These are phyloP conservation scores for Trypanosomatidae sp. DNA, from an alignment of 208 protist genomes.

Conservation along the genomic window DNA sequence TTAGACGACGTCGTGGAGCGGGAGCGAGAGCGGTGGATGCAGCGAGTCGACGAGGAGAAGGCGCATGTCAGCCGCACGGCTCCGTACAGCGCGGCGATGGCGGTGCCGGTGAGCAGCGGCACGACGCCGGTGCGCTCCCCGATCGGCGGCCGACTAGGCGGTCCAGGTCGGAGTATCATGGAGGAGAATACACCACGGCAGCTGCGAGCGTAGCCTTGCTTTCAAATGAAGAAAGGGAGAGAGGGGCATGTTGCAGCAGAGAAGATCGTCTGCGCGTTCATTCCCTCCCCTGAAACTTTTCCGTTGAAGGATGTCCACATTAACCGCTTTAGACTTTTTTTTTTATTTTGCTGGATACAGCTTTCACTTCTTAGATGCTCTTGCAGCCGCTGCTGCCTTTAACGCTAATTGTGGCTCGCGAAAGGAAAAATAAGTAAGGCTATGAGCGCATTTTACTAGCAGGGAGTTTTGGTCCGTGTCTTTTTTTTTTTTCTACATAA, in stretches of 20 bases:
- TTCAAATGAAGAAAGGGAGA: neutral
- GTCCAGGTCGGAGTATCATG: constrained; percentile 9
- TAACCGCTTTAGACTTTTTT: too few species aligned
- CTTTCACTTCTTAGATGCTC: too few species aligned
- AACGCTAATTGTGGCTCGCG: too few species aligned
- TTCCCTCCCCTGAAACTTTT: too few species aligned
- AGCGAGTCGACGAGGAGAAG: constrained; percentile 72
- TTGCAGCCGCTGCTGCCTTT: too few species aligned
- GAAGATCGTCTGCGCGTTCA: neutral
- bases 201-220: constrained; percentile 16
- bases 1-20: constrained; percentile 66
- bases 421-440: too few species aligned
- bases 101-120: constrained; percentile 13
- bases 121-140: constrained; percentile 25
- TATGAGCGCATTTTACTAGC: too few species aligned
- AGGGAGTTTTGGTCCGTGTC: too few species aligned
- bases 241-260: neutral
- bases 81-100: constrained; percentile 17
- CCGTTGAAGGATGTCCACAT: too few species aligned
- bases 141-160: constrained; percentile 3
- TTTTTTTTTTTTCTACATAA: too few species aligned
- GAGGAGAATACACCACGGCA: constrained; percentile 15
- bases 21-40: constrained; percentile 61
- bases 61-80: constrained; percentile 38
- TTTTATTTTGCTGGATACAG: too few species aligned